A percentile compares a stretch with the other conserved stretches of the same genome.
Evolutionary conservation across 2,329 filamentous ascomycete species (phyloP).

Genomic region (Penicillium sp.): DNA sequence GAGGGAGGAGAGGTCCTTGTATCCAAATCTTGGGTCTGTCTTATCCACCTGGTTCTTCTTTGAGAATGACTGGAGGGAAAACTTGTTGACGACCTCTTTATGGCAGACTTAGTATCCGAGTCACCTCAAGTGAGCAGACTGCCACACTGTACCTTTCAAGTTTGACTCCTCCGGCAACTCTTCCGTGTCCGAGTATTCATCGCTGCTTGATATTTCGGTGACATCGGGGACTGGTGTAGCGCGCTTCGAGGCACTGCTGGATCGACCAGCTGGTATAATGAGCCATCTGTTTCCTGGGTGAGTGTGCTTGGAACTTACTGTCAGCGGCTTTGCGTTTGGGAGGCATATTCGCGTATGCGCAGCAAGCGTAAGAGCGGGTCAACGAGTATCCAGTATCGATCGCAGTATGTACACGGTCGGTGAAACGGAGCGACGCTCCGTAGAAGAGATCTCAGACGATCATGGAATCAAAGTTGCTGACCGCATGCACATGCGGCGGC

Average conservation of each 20-base stretch:
- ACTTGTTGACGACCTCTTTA: conserved; percentile 53
- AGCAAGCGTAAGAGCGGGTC: background rate
- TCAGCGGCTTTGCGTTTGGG: conserved; percentile 69
- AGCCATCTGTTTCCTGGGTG: conserved; percentile 18
- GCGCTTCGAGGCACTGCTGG: conserved; percentile 50
- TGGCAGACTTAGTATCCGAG: conserved; percentile 24
- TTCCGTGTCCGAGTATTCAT: conserved; percentile 59
- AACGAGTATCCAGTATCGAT: background rate
- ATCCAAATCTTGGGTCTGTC: conserved; percentile 59
- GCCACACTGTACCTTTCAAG: conserved; percentile 45
- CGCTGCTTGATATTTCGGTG: conserved; percentile 53
- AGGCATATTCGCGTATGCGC: conserved; percentile 55
- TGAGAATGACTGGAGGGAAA: conserved; percentile 55
- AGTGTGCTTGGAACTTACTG: conserved; percentile 42
- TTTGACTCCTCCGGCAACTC: conserved; percentile 50
- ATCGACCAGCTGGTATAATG: conserved; percentile 43
- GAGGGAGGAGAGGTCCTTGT: conserved; percentile 79
- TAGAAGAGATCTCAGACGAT: conserved; percentile 13
- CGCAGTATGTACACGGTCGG: background rate
- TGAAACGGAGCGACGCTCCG: conserved; percentile 18
- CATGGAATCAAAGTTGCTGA: conserved; percentile 21
- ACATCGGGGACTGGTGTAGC: conserved; percentile 48
- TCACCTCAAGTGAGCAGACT: conserved; percentile 13
- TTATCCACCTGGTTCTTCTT: conserved; percentile 47
- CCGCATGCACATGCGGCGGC: conserved; percentile 16